Conservation (phyloP, 2,329 filamentous ascomycete species). For the Escovopsis sp. region DNA sequence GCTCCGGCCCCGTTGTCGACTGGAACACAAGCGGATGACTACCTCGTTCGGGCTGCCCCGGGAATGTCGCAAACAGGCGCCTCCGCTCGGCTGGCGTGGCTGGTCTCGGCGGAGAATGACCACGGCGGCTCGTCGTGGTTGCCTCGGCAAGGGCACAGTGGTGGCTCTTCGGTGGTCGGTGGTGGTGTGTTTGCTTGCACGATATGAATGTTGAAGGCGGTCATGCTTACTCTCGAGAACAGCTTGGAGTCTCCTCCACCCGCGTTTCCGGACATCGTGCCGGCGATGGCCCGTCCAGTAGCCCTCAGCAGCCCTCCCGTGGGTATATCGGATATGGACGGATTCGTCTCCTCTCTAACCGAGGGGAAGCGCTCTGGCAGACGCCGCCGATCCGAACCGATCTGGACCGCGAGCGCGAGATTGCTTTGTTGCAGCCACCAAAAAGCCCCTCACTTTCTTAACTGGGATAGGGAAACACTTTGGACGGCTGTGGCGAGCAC, state of each 20-base stretch:
- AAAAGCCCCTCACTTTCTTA: not conserved
- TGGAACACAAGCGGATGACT: too few species aligned
- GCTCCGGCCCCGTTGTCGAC: too few species aligned
- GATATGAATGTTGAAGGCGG: not conserved
- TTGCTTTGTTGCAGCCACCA: not conserved
- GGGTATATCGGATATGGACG: too few species aligned
- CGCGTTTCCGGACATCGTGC: constrained; percentile 34
- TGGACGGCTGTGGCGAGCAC: not conserved
- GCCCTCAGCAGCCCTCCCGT: too few species aligned
- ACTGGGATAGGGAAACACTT: not conserved
- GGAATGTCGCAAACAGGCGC: too few species aligned
- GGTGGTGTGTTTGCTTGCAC: too few species aligned
- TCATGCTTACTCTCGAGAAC: constrained; percentile 73
- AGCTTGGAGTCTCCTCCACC: constrained; percentile 93
- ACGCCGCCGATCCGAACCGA: not conserved
- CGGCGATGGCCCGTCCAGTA: constrained; percentile 1
- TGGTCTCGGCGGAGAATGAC: not conserved
- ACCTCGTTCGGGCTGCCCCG: too few species aligned
- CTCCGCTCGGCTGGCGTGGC: not conserved
- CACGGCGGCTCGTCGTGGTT: too few species aligned
- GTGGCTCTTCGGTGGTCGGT: too few species aligned
- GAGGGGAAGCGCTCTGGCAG: not conserved
- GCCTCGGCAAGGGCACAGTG: too few species aligned
- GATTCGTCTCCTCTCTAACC: not conserved
- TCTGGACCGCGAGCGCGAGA: not conserved